Evolutionary conservation across 805 yeast species (phyloP).

Genomic region (Starmerella stigmatis): DNA sequence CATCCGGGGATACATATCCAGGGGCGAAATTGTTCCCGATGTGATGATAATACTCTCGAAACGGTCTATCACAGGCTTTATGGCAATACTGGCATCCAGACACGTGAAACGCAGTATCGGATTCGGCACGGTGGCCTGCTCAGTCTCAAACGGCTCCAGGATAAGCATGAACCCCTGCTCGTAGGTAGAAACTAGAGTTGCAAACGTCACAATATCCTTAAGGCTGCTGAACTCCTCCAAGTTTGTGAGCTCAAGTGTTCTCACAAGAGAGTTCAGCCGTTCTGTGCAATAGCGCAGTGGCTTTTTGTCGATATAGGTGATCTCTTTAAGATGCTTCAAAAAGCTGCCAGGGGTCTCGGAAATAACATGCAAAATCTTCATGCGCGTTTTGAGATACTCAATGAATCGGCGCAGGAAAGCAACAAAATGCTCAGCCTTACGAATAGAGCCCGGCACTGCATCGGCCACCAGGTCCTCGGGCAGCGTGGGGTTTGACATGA

Average conservation of each 20-base stretch:
- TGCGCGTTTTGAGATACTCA: constrained; percentile 89
- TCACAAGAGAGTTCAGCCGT: constrained; percentile 71
- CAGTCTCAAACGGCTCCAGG: constrained; percentile 91
- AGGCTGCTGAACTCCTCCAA: constrained; percentile 87
- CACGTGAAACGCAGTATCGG: constrained; percentile 91
- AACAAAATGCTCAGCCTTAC: constrained; percentile 94
- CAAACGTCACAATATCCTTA: constrained; percentile 93
- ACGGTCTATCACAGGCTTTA: constrained; percentile 90
- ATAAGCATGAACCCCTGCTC: constrained; percentile 87
- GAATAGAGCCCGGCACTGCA: constrained; percentile 93
- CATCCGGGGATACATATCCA: constrained; percentile 98
- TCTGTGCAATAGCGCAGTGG: constrained; percentile 90
- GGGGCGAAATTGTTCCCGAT: constrained; percentile 94
- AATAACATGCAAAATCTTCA: constrained; percentile 94
- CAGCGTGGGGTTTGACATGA: constrained; percentile 78
- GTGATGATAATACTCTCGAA: constrained; percentile 90
- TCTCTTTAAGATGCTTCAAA: constrained; percentile 80
- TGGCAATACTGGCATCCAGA: constrained; percentile 94
- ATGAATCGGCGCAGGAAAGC: constrained; percentile 86
- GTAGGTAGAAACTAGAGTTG: constrained; percentile 89
- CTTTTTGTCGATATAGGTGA: constrained; percentile 84
- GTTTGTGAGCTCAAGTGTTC: constrained; percentile 78
- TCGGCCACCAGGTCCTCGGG: constrained; percentile 79
- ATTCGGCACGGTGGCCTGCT: constrained; percentile 91
- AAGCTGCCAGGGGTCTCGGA: constrained; percentile 96